A percentile compares a stretch with the other conserved stretches of the same genome.
phyloP scores from a whole-genome alignment of 352 stramenopile species.

The Phytophthora crassamura region DNA sequence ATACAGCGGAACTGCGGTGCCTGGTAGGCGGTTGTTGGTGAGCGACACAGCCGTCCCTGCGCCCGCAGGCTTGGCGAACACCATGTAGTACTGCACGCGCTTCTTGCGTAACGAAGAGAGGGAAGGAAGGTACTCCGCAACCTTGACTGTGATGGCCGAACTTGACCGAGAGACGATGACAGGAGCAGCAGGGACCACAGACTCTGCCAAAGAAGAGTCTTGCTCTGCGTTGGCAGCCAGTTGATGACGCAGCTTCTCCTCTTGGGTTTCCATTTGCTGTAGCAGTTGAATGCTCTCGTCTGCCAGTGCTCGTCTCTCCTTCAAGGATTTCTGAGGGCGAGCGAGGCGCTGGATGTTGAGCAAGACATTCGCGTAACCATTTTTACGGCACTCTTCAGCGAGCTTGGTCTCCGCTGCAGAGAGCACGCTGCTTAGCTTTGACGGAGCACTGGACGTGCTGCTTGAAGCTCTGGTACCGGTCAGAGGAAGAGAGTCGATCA shows the following conservation, averaged over 20 bases:
- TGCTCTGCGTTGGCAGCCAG: background rate
- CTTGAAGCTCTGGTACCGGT: slow-evolving; percentile 11
- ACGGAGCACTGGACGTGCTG: background rate
- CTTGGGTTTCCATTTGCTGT: slow-evolving; percentile 44
- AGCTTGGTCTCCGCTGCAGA: slow-evolving; percentile 40
- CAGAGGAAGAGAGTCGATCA: slow-evolving; percentile 34
- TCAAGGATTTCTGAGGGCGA: slow-evolving; percentile 17
- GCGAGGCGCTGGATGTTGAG: slow-evolving; percentile 55
- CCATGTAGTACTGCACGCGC: slow-evolving; percentile 72
- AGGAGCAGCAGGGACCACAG: slow-evolving; percentile 46
- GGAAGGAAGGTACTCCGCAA: slow-evolving; percentile 48
- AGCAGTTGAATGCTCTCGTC: slow-evolving; percentile 57
- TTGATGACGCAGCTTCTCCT: slow-evolving; percentile 46
- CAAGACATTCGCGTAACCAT: slow-evolving; percentile 53
- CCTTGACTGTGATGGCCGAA: slow-evolving; percentile 56
- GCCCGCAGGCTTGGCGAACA: slow-evolving; percentile 75
- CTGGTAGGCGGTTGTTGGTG: slow-evolving; percentile 70
- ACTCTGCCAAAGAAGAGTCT: background rate
- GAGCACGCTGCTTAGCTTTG: slow-evolving; percentile 7
- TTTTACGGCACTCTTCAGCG: slow-evolving; percentile 55
- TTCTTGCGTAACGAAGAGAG: slow-evolving; percentile 32
- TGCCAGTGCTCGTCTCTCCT: slow-evolving; percentile 29
- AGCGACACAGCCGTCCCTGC: slow-evolving; percentile 80
- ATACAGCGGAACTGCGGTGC: slow-evolving; percentile 64
- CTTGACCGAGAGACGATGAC: slow-evolving; percentile 60